Base-by-base conservation (phyloP, 352 stramenopile species). In the Phytophthora cactorum region DNA sequence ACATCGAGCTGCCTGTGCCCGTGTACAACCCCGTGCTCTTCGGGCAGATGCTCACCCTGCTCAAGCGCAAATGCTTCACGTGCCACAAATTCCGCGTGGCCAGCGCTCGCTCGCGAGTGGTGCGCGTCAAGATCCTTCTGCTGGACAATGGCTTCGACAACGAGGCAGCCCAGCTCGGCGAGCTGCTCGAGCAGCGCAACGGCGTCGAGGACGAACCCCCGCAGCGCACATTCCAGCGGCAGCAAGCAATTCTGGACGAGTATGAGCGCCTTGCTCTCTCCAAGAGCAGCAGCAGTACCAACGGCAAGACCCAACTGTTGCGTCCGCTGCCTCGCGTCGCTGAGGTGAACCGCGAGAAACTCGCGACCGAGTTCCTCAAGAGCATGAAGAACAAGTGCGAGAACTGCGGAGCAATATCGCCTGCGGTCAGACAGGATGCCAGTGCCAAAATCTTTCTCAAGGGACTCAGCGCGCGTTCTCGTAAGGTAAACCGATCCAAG, bases 1-100 rank as follows among this genome's bases (percentile, higher is more conserved):
- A 99, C 84, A 98, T 99, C 63, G 97, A 99, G 86, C 86, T 99
- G 41, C 96, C 93, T 58, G 93, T 99, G 34, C 97, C 97, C 6
- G 86, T 99, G 34, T 99, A 99, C 75, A 98, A 99, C 79, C 97
- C 98, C 0, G 84, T 99, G 43, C 85, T 99, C 17, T 99, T 99
- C 65, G 47, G 61, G 1, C 88, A 96, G 38, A 81, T 99, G 76
- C 81, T 99, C 62, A 97, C 93, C 51, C 75, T 99, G 31, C 84
- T 99, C 66, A 96, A 98, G 72, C 88, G 90, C 76, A 99, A 99
- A 75, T 99, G 98, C 90, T 96, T 99, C 56, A 93, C 88, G 56
- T 99, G 98, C 88, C 97, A 99, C 87, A 97, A 98, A 70, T 98
- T 99, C 69, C 87, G 91, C 63, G 70, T 96, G 27, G 74, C 86